These are phyloP conservation scores for Terana coerulea DNA, from an alignment of 768 basidiomycete species.

Conservation along the genomic window DNA sequence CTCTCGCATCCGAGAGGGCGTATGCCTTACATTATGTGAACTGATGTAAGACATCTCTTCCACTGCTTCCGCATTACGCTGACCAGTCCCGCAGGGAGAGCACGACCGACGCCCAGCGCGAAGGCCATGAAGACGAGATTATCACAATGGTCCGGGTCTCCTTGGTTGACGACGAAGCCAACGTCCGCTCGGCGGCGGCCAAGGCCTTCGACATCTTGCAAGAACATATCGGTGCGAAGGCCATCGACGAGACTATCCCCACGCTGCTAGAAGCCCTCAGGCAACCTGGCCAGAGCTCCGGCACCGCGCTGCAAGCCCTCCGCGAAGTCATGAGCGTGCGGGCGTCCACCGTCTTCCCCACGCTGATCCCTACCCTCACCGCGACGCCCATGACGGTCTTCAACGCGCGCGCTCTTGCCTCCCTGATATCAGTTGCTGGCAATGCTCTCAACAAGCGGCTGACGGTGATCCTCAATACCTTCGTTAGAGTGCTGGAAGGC, in stretches of 20 bases:
- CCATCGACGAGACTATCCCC: slow-evolving; percentile 95
- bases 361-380: slow-evolving; percentile 90
- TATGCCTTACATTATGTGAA: slow-evolving; percentile 83
- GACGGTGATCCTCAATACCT: slow-evolving; percentile 69
- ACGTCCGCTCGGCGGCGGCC: slow-evolving; percentile 87
- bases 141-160: slow-evolving; percentile 80
- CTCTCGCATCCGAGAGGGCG: slow-evolving; percentile 70
- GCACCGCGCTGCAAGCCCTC: slow-evolving; percentile 90
- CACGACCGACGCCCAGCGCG: slow-evolving; percentile 77
- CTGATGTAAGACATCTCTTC: slow-evolving; percentile 61
- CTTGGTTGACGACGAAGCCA: slow-evolving; percentile 83
- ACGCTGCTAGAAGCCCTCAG: slow-evolving; percentile 90
- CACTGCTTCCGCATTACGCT: slow-evolving; percentile 5
- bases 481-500: slow-evolving; percentile 75
- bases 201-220: slow-evolving; percentile 89
- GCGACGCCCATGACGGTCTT: slow-evolving; percentile 90
- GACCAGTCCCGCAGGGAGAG: slow-evolving; percentile 56
- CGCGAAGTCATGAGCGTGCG: slow-evolving; percentile 94
- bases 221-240: slow-evolving; percentile 83
- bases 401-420: slow-evolving; percentile 88
- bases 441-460: slow-evolving; percentile 83
- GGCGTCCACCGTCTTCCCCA: slow-evolving; percentile 93
- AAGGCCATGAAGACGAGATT: slow-evolving; percentile 86
- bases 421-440: slow-evolving; percentile 92
- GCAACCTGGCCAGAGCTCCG: slow-evolving; percentile 90